Base-by-base conservation (phyloP, 257 asterid species). In the Ilex asprella region DNA sequence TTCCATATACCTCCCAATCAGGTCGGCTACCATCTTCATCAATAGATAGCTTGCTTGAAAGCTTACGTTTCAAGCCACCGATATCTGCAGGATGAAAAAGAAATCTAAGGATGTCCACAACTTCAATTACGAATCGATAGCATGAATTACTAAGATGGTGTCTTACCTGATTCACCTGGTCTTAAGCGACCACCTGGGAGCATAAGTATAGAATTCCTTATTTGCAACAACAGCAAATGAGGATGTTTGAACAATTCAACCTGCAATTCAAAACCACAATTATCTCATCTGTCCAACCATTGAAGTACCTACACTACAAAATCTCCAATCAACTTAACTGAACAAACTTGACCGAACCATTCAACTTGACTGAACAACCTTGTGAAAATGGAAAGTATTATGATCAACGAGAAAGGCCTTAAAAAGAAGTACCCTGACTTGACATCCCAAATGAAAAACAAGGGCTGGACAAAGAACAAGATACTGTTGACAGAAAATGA, bases 121-220 rank as follows among this genome's bases (percentile, higher is more conserved):
- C 3, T 46, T 46, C 13, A 10, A 46, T 10, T 46, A 10, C 52
- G 13, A 46, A 14, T 11, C 10, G 57, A 68, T 41, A 65, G 62
- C 16, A 44, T 4, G 8, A 63, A 55, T 14, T 27, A 51, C n/a
- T 6, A 30, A n/a, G 31, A 65, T 44, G 51, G 54, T 56, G 30
- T 12, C 32, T 65, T 60, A 88, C 98, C 97, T 66, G 97, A 89
- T 86, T 92, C 99, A 27, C 95, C 89, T 14, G 82, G 86, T 29
- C 94, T 75, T 49, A 73, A 58, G 12, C 94, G 94, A 21, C 99
- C 96, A 61, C 99, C 99, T 4, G 99, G 99, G 66, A 92, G 96
- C 68, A 65, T 80, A 69, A 74, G 85, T 6, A 76, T 64, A 61
- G 95, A 79, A 77, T 92, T 85, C 59, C 73, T 79, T 56, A 81